Evolutionary conservation across 2,329 filamentous ascomycete species (phyloP), one percentile per base, ranked within the genome.

Genomic region (Cyphellophora europaea): DNA sequence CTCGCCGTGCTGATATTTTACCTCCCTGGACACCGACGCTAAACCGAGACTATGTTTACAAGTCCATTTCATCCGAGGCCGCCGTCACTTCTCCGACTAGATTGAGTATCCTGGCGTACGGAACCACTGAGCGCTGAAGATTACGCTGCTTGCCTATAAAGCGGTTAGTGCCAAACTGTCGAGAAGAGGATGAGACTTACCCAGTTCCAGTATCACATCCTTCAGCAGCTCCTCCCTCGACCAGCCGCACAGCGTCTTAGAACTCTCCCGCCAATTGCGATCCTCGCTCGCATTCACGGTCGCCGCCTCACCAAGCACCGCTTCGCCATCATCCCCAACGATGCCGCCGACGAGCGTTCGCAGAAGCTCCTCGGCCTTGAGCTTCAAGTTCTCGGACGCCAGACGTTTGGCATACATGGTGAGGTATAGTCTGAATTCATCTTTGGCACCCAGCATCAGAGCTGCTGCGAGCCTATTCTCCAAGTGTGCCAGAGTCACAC

Each of bases 381-480:
- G 71, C 48, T 81, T 77, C 33, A 89, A 65, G 0, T 87, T 87
- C 57, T 98, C 93, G 0, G 87, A 86, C 1, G 91, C 91, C 5
- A 98, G 74, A 1, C 91, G 79, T 63, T 95, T 96, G 3, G 88
- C 89, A 53, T 98, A 98, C 87, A 96, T 96, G 52, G 87, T 82
- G n/a, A 98, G 66, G 53, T 96, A 96, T 2, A 94, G 69, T 38
- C 86, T 77, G 62, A 96, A 98, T 56, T 98, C 91, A 39, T 96
- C 88, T 49, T 78, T 82, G 0, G 91, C 82, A 3, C 82, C 84
- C 1, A 98, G 66, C 40, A 85, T 81, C 53, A 93, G 63, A 0
- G 91, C 85, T 3, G 86, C 93, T 2, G 91, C 89, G 30, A 98
- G 79, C 25, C 93, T 77, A 52, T 95, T 96, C 58, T 98, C 91